A percentile compares a stretch with the other conserved stretches of the same genome.
phyloP scores from a whole-genome alignment of 2,329 filamentous ascomycete species.

The Camillea tinctor region DNA sequence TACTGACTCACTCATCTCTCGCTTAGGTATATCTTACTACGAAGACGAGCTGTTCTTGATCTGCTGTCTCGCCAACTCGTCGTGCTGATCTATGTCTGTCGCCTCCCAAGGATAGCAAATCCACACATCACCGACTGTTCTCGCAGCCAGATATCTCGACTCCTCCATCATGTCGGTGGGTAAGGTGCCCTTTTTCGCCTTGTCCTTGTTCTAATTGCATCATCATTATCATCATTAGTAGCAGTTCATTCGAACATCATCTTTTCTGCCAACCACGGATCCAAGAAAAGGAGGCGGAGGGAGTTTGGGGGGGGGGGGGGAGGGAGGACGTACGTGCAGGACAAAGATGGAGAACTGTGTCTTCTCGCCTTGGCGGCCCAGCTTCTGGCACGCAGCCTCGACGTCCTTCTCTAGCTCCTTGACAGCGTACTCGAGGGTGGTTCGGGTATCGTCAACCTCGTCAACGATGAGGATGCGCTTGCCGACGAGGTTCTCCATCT shows the following conservation, averaged over 20 bases:
- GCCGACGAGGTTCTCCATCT: constrained; percentile 76
- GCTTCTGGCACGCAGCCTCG: constrained; percentile 70
- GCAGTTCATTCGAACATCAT: background rate
- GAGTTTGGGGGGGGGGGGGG: no score
- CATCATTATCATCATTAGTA: constrained; percentile 1
- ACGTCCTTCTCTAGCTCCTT: constrained; percentile 87
- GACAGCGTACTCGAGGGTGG: constrained; percentile 77
- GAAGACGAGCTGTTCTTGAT: constrained; percentile 28
- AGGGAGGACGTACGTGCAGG: constrained; percentile 68
- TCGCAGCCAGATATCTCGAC: constrained; percentile 77
- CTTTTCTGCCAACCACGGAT: background rate
- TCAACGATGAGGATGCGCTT: constrained; percentile 85
- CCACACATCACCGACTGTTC: constrained; percentile 92
- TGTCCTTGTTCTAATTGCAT: constrained; percentile 91
- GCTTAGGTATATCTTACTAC: constrained; percentile 1
- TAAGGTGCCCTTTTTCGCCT: constrained; percentile 86
- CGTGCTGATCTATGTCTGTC: constrained; percentile 88
- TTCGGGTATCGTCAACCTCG: constrained; percentile 80
- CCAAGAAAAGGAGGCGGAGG: no score
- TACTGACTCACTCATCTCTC: background rate
- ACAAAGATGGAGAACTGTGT: constrained; percentile 95
- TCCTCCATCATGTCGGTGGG: constrained; percentile 73
- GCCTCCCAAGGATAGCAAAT: constrained; percentile 99
- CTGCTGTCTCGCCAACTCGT: constrained; percentile 61
- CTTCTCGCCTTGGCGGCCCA: constrained; percentile 67